Evolutionary conservation across 2,329 filamentous ascomycete species (phyloP), one percentile per base, ranked within the genome.

Genomic region (Zymoseptoria crescenta): DNA sequence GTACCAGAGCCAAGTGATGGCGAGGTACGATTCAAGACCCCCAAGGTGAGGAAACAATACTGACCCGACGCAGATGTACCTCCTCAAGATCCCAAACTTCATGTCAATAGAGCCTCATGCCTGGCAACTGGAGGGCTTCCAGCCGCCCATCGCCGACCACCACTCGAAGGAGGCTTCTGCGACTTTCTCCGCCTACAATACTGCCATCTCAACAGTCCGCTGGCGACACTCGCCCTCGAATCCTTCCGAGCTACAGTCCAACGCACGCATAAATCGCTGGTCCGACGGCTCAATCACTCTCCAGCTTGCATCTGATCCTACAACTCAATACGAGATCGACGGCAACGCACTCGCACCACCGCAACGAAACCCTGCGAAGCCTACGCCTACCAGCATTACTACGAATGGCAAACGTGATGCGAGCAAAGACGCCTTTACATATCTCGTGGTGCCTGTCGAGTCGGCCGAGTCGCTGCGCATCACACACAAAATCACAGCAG

Each of bases 231-330:
- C 89, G 59, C 79, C 84, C 8, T 80, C 80, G n/a, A 76, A 86
- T 58, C 87, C 84, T 1, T 81, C 82, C 54, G 77, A 84, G 62
- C 78, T 91, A 10, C 83, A 88, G 70, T 91, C 88, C 69, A 93
- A 93, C 70, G 83, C 89, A 2, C 82, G 86, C 62, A 76, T 93
- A 29, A 83, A 89, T 69, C 83, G 83, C 65, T 93, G 89, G 89
- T 90, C 86, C 62, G 89, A 93, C 69, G 89, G 89, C 28, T 90
- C 87, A 3, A 77, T 89, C 16, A 91, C 88, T 9, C 77, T 93
- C 24, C 83, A 87, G n/a, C 79, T 92, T 24, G 89, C 88, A 13
- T 85, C 84, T 60, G 80, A 84, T 45, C 82, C 84, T 1, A 78
- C 74, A 41, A 84, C 86, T 63, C 88, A 92, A 68, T 92, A 87